Conservation (phyloP, 1,284 basidiomycete species). For the Bondarzewia mesenterica region DNA sequence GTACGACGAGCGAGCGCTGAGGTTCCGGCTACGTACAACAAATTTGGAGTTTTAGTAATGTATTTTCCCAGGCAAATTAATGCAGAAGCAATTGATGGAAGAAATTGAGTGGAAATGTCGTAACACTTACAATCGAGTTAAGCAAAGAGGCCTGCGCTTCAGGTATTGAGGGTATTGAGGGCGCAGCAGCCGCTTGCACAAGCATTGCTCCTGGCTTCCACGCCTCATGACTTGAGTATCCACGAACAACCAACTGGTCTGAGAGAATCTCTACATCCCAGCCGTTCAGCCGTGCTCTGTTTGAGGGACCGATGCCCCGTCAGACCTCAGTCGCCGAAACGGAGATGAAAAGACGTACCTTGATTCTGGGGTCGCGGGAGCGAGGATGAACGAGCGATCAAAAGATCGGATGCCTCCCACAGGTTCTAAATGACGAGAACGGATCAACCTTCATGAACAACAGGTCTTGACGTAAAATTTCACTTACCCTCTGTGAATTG, state of each 20-base stretch:
- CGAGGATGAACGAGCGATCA: constrained; percentile 86
- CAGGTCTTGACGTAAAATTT: neutral
- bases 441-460: constrained; percentile 9
- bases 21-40: constrained; percentile 44
- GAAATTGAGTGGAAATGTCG: neutral
- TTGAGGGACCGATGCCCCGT: constrained; percentile 6
- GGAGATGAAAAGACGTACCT: constrained; percentile 42
- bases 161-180: neutral
- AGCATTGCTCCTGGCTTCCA: constrained; percentile 69
- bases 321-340: constrained; percentile 1
- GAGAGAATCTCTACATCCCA: constrained; percentile 91
- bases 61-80: no score
- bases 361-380: constrained; percentile 74
- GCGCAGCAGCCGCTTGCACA: constrained; percentile 37
- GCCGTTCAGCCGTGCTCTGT: constrained; percentile 70
- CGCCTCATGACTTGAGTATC: constrained; percentile 75
- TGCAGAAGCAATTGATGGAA: neutral
- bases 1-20: constrained; percentile 58
- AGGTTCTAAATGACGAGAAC: constrained; percentile 33
- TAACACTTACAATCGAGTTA: neutral
- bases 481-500: constrained; percentile 83
- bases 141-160: neutral
- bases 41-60: no score
- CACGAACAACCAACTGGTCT: constrained; percentile 79
- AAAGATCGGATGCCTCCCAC: constrained; percentile 80